Percentiles rank a stretch among this genome's conserved stretches.
Evolutionary conservation across 331 rosid species (phyloP).

Genomic region (Quercus lobata): DNA sequence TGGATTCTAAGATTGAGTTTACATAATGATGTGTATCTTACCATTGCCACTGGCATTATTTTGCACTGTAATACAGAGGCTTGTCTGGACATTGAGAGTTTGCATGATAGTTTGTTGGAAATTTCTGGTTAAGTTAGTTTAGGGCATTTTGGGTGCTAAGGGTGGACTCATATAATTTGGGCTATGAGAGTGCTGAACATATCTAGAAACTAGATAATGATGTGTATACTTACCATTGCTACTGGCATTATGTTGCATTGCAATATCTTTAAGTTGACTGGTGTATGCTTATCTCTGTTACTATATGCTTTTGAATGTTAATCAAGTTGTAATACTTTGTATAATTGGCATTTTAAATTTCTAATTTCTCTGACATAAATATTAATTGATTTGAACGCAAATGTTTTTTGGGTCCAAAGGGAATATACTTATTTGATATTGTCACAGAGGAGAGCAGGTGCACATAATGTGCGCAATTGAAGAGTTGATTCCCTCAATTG

Average conservation of each 20-base stretch:
- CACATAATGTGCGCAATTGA: constrained; percentile 80
- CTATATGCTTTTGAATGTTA: neutral
- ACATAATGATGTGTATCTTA: too few species aligned
- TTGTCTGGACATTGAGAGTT: too few species aligned
- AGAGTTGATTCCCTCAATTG: constrained; percentile 90
- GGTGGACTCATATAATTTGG: neutral
- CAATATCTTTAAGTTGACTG: neutral
- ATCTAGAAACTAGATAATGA: neutral
- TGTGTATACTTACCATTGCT: neutral
- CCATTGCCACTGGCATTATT: too few species aligned
- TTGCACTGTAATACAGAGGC: neutral
- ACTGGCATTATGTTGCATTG: neutral
- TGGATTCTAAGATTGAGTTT: too few species aligned
- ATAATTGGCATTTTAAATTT: neutral
- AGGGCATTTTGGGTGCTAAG: neutral
- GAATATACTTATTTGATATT: constrained; percentile 26
- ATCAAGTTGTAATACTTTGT: neutral
- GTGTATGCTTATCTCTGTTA: neutral
- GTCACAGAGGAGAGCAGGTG: constrained; percentile 82
- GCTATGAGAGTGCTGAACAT: neutral
- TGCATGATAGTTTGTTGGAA: too few species aligned
- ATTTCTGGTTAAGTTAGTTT: neutral
- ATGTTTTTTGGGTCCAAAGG: constrained; percentile 16
- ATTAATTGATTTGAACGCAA: neutral
- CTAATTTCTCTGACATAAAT: neutral